Base-by-base conservation (phyloP, 2,329 filamentous ascomycete species). In the Aspergillus cejpii region DNA sequence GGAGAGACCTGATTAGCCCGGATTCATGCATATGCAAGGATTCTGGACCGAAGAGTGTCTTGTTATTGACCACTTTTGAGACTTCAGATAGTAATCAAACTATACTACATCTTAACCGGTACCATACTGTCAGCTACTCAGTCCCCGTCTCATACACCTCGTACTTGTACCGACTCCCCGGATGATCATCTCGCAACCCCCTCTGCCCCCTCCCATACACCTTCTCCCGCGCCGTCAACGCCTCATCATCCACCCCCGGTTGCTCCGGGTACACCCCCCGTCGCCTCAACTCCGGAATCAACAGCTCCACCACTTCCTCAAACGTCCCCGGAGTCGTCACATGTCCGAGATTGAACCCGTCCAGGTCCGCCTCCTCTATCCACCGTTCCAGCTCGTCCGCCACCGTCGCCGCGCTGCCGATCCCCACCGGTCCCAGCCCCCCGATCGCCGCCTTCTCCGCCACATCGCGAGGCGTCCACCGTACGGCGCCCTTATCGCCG, bases 151-250 rank as follows among this genome's bases (percentile, higher is more conserved):
- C 62, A 52, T 82, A 84, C 1, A 80, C 74, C 53, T 77, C 71
- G 52, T 83, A 84, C 64, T 79, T 81, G 57, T 82, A 84, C 50
- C 54, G 61, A 39, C 73, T 77, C 1, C 80, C 81, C 0, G 68
- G 56, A 60, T 84, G 81, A 60, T 84, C 81, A 50, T 67, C 67
- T 28, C 79, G 68, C 47, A 84, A 56, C 11, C 71, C 67, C 5
- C 62, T 71, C 59, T 83, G 80, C 0, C 80, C 81, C 48, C 68
- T 70, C 0, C 80, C 79, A 59, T 82, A 83, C 0, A 83, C 66
- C 63, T 77, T 83, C 63, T 84, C 81, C 14, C 79, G 65, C 0
- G 74, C 73, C 2, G 76, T 79, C 20, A 75, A 43, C 14, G 49
- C 43, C 38, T 59, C 54, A 10, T 51, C 54, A 6, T 44, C 55